Conservation (phyloP, 176 grass and related monocot species). For the Rhipidocladum racemiflorum region DNA sequence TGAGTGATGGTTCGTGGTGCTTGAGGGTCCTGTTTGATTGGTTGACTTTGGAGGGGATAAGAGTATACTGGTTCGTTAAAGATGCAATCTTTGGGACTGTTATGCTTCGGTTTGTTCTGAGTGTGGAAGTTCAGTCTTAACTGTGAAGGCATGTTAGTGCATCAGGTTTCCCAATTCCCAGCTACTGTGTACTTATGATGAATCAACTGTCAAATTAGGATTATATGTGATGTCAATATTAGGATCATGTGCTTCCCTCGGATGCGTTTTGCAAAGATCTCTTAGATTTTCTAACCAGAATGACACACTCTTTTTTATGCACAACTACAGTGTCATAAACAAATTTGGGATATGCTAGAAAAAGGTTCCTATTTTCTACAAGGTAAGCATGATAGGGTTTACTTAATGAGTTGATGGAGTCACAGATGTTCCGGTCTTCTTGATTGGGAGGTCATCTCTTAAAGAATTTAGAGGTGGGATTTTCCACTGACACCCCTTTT, state of each 20-base stretch:
- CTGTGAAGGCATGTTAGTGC: not conserved
- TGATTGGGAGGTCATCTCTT: not conserved
- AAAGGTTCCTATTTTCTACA: not conserved
- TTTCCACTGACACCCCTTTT: not conserved
- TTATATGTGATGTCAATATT: not conserved
- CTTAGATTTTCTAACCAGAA: not conserved
- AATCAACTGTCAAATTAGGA: not conserved
- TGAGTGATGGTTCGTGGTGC: not conserved
- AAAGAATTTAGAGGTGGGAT: not conserved
- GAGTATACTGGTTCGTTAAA: not conserved
- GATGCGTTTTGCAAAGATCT: not conserved
- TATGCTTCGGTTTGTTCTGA: not conserved
- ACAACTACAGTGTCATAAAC: not conserved
- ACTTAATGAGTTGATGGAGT: not conserved
- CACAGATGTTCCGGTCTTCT: not conserved
- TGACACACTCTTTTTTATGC: not conserved
- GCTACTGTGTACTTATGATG: not conserved
- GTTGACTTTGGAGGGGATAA: not conserved
- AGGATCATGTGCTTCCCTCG: not conserved
- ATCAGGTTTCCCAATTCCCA: not conserved
- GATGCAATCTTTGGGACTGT: not conserved
- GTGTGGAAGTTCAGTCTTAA: not conserved
- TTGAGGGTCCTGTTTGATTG: not conserved
- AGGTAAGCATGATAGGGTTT: not conserved
- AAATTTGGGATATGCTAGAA: not conserved